Conservation (phyloP, 148 eudicot genomes). For the Limonium bicolor region DNA sequence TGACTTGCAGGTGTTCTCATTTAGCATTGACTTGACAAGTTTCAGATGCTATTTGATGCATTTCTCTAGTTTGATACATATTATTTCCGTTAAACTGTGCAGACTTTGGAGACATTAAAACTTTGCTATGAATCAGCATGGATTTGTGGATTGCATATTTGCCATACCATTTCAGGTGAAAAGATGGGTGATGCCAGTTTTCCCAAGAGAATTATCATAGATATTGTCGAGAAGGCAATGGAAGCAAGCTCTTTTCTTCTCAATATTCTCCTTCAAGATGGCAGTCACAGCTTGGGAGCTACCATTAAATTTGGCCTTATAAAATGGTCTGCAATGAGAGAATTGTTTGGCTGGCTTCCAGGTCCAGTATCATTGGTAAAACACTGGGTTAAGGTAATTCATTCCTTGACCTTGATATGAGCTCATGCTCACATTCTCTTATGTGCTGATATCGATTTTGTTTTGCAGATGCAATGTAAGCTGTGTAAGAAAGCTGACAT, state of each 20-base stretch:
- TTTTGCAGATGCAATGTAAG: constrained; percentile 46
- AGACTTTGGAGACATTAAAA: constrained; percentile 54
- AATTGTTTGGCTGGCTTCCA: constrained; percentile 29
- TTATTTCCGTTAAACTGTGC: constrained; percentile 5
- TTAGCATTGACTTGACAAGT: background rate
- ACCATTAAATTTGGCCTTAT: constrained; percentile 27
- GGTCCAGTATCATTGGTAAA: constrained; percentile 52
- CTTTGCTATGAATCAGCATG: constrained; percentile 64
- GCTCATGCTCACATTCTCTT: background rate
- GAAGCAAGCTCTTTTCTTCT: constrained; percentile 37
- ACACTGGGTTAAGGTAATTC: constrained; percentile 78
- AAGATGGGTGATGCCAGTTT: constrained; percentile 14
- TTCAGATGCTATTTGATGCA: background rate
- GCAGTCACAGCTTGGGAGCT: constrained; percentile 19
- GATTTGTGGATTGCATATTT: constrained; percentile 39
- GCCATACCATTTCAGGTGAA: constrained; percentile 25
- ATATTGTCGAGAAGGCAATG: constrained; percentile 46
- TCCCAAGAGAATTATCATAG: constrained; percentile 33
- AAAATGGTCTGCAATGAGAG: constrained; percentile 62
- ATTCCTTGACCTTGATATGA: background rate
- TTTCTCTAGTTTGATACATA: background rate
- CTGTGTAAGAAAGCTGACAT: constrained; percentile 18
- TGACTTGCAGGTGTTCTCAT: too few relatives aligned
- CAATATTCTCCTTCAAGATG: constrained; percentile 38
- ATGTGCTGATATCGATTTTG: constrained; percentile 9